Evolutionary conservation across 2,329 filamentous ascomycete species (phyloP).

Genomic region (Metarhizium album): DNA sequence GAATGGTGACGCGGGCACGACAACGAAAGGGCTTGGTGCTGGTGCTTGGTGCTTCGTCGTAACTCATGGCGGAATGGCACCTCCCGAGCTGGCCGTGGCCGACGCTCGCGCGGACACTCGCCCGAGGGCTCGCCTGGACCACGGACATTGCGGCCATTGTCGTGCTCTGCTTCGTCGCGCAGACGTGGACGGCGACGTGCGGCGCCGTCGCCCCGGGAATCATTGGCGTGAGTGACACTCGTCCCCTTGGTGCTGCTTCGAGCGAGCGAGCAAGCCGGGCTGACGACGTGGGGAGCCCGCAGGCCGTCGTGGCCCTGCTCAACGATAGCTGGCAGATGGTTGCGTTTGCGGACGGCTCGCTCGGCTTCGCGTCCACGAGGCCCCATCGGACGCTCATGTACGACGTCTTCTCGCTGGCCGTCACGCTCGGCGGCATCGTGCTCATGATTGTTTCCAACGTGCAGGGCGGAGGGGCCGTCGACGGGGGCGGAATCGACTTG

Average conservation of each 20-base stretch:
- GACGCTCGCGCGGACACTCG: slow-evolving; percentile 13
- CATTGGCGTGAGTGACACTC: slow-evolving; percentile 23
- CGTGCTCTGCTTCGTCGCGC: slow-evolving; percentile 21
- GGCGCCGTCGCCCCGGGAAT: slow-evolving; percentile 20
- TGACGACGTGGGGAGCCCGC: background rate
- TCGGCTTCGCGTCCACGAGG: slow-evolving; percentile 16
- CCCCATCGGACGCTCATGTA: slow-evolving; percentile 19
- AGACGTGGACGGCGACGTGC: slow-evolving; percentile 19
- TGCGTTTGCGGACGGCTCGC: slow-evolving; percentile 16
- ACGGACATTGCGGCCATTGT: slow-evolving; percentile 21
- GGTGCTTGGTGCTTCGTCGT: no score
- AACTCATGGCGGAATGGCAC: slow-evolving; percentile 4
- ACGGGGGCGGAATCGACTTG: slow-evolving; percentile 9
- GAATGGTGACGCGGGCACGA: background rate
- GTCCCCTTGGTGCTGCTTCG: no score
- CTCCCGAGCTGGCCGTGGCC: slow-evolving; percentile 1
- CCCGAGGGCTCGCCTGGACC: slow-evolving; percentile 21
- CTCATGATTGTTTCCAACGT: slow-evolving; percentile 19
- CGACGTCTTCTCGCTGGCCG: slow-evolving; percentile 22
- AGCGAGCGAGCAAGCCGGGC: no score
- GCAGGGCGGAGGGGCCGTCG: background rate
- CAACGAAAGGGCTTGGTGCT: no score
- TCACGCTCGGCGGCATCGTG: slow-evolving; percentile 24
- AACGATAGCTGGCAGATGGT: slow-evolving; percentile 27
- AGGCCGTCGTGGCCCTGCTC: slow-evolving; percentile 20